phyloP scores from a whole-genome alignment of 352 stramenopile genomes.

The Pythium vanterpoolii region DNA sequence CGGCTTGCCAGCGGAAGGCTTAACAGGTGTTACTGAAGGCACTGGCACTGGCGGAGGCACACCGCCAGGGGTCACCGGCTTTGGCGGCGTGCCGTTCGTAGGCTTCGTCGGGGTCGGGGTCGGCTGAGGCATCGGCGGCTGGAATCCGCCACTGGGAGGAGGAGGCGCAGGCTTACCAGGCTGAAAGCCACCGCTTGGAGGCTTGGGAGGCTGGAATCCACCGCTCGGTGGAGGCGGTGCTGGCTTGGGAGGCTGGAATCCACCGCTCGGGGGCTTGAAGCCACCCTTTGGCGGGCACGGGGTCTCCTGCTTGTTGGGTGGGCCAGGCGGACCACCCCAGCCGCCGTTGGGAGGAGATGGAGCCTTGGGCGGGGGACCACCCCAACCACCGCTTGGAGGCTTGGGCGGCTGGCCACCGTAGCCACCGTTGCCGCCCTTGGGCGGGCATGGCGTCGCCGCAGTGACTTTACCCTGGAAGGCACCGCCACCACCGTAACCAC shows the following conservation, averaged over 20 bases:
- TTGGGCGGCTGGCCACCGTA: neutral
- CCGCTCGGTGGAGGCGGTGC: neutral
- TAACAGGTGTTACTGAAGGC: neutral
- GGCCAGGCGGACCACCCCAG: too few species aligned
- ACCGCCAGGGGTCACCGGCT: neutral
- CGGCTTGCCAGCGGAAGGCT: neutral
- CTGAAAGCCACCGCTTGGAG: too few species aligned
- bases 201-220: neutral
- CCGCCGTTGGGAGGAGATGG: neutral
- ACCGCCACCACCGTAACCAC: neutral
- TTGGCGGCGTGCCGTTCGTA: neutral
- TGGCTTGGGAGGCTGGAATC: too few species aligned
- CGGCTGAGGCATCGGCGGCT: neutral
- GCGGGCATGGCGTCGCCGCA: slow-evolving; percentile 6
- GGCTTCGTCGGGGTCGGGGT: neutral
- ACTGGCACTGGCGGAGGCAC: neutral
- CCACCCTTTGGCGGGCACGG: neutral
- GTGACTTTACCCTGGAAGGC: neutral
- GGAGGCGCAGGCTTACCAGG: neutral
- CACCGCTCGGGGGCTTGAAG: neutral
- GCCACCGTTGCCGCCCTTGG: slow-evolving; percentile 2
- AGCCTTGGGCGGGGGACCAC: neutral
- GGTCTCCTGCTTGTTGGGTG: too few species aligned
- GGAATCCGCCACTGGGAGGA: neutral
- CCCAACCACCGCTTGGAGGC: neutral